Conservation (phyloP, 2,329 filamentous ascomycete species). For the Tolypocladium inflatum region DNA sequence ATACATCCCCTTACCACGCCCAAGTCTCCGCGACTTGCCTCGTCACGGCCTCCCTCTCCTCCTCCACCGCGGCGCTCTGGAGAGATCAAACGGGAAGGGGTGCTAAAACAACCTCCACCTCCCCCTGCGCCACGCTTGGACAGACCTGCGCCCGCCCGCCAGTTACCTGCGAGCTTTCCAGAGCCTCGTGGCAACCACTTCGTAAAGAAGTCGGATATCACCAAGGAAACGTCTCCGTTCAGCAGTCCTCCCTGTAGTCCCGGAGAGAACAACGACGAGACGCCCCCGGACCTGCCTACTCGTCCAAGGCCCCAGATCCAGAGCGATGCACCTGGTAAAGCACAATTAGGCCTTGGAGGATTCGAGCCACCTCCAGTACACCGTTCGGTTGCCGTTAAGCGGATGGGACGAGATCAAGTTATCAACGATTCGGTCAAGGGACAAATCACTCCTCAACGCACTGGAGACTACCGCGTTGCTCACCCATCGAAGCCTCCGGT, state of each 20-base stretch:
- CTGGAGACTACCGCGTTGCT: conserved; percentile 34
- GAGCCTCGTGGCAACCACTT: conserved; percentile 6
- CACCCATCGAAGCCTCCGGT: conserved; percentile 39
- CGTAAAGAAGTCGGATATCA: conserved; percentile 10
- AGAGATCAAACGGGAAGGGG: conserved; percentile 43
- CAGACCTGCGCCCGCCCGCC: conserved; percentile 40
- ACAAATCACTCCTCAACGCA: conserved; percentile 28
- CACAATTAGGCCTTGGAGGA: conserved; percentile 10
- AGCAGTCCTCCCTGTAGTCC: conserved; percentile 74
- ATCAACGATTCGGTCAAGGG: conserved; percentile 27
- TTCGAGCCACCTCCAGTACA: conserved; percentile 47
- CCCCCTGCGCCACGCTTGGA: conserved; percentile 74
- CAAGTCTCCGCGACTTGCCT: conserved; percentile 35
- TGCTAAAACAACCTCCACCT: conserved; percentile 39
- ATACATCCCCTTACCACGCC: conserved; percentile 24
- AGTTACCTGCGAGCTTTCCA: conserved; percentile 8
- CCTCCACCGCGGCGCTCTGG: conserved; percentile 54
- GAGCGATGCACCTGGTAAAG: conserved; percentile 11
- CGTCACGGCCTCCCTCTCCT: conserved; percentile 49
- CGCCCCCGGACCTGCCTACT: conserved; percentile 37
- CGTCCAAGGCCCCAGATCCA: conserved; percentile 36
- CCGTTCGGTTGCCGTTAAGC: conserved; percentile 33
- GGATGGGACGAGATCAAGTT: conserved; percentile 35
- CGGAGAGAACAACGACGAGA: conserved; percentile 36
- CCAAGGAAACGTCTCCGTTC: conserved; percentile 62